Evolutionary conservation across 768 basidiomycete species (phyloP), one percentile per base, ranked within the genome.

Genomic region (Termitomyces sp.): DNA sequence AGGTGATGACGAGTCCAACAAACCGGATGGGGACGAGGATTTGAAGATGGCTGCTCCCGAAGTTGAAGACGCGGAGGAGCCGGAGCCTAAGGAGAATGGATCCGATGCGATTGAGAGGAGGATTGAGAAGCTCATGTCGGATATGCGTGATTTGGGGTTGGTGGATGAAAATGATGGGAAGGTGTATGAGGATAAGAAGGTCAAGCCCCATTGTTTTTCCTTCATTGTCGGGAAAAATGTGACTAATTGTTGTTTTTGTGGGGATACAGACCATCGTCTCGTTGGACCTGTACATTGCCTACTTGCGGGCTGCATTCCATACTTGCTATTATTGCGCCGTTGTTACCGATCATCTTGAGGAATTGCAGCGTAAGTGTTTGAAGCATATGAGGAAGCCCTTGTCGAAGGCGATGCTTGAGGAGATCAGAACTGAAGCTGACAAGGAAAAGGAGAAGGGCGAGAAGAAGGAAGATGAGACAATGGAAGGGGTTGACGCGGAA

Each of bases 321-420:
- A 87, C 92, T 68, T 97, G 97, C 84, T 99, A 96, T 76, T 99
- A 99, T 77, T 99, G 97, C 81, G 88, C 89, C 66, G 87, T 93
- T 70, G 84, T 92, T 65, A 89, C 88, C 71, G 89, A 96, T 76
- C 94, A 94, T 77, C 75, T 90, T 72, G 97, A 99, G 76, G 94
- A 97, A 79, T 82, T 99, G 67, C 88, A 94, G 73, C 85, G 93
- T 70, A 93, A 94, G 77, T 98, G 96, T 81, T 78, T 97, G 66
- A 87, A 87, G 77, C 97, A 99, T 76, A 80, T 90, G 62, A 84
- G 96, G 74, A 88, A 87, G 71, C 84, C 90, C 40, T 68, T 88
- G 66, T 81, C 83, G 58, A 85, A 86, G 73, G 73, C 79, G 57
- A 66, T 80, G 60, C 74, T 82, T 65, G 85, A 88, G 64, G 87